These are phyloP conservation scores for Trichophyton equinum DNA, from an alignment of 2,329 filamentous ascomycete species.

Conservation along the genomic window DNA sequence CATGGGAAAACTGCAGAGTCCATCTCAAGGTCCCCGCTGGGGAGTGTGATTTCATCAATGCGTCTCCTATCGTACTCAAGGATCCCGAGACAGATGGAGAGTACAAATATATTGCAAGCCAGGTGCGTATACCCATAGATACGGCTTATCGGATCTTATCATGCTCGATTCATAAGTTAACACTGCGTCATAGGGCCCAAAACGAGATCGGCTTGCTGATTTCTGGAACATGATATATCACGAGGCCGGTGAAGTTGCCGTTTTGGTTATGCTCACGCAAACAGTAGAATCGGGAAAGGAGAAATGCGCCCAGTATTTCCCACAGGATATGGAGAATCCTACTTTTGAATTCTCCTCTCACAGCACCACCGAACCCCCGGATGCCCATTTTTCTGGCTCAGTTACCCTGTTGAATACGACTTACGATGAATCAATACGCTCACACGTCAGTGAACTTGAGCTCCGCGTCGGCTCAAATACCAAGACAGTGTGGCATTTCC, in stretches of 20 bases:
- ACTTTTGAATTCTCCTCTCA: constrained; percentile 32
- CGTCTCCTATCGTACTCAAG: constrained; percentile 54
- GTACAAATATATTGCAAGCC: constrained; percentile 74
- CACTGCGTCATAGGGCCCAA: constrained; percentile 54
- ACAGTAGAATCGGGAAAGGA: constrained; percentile 64
- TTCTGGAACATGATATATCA: constrained; percentile 95
- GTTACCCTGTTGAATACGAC: constrained; percentile 47
- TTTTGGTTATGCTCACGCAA: constrained; percentile 91
- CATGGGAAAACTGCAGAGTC: constrained; percentile 77
- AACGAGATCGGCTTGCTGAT: constrained; percentile 59
- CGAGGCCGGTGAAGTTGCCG: constrained; percentile 59
- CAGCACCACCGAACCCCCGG: constrained; percentile 39
- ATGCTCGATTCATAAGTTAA: not conserved
- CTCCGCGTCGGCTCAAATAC: constrained; percentile 40
- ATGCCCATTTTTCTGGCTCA: constrained; percentile 22
- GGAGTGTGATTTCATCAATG: constrained; percentile 68
- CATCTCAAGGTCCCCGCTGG: constrained; percentile 64
- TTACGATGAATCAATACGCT: constrained; percentile 46
- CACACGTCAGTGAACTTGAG: constrained; percentile 60
- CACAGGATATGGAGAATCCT: constrained; percentile 42
- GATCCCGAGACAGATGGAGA: constrained; percentile 35
- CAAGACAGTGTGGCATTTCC: constrained; percentile 65
- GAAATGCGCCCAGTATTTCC: constrained; percentile 88
- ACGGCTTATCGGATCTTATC: not conserved
- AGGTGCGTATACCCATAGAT: constrained; percentile 33